Evolutionary conservation across 73 alveolate species (phyloP), one percentile per base, ranked within the genome.

Genomic region (Paramecium caudatum): DNA sequence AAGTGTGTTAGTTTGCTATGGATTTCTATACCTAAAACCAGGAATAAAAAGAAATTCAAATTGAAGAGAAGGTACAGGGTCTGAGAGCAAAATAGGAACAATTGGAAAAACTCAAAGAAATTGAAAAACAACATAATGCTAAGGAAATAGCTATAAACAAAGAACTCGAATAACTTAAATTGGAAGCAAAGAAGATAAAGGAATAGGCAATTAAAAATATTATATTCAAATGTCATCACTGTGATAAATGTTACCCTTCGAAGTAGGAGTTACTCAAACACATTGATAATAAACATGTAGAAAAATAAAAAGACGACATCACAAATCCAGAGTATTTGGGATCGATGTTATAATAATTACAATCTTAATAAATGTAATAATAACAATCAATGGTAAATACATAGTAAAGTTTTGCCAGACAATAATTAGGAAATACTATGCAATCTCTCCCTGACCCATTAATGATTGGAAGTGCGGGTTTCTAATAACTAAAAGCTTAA

Each of bases 321-420:
- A 69, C 86, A 13, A 69, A 69, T 69, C 63, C 86, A 69, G 86
- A 69, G 37, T 69, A 34, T 19, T 39, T 69, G 15, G 65, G 55
- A 5, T 39, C 69, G 1, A 74, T 74, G 68, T 15, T 74, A 16
- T 45, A 74, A 41, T 7, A 74, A 10, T 41, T 43, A 17, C 16
- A 74, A 65, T 65, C 12, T 3, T 17, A 65, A 65, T 65, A 65
- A 74, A 74, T 45, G 3, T 10, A 36, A 37, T 41, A 74, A 6
- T 45, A 74, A 16, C 10, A 74, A 41, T 74, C 88, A 3, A 74
- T 74, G 62, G 46, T n/a, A 17, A 74, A 74, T 16, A 43, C 19
- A 74, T 17, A 45, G 2, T 13, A 74, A 16, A 68, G 84, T 9
- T 68, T 13, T n/a, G n/a, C 32, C 21, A 74, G 55, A 41, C 10